Conservation (phyloP, 2,329 filamentous ascomycete genomes). For the Alternaria angustiovoidea region DNA sequence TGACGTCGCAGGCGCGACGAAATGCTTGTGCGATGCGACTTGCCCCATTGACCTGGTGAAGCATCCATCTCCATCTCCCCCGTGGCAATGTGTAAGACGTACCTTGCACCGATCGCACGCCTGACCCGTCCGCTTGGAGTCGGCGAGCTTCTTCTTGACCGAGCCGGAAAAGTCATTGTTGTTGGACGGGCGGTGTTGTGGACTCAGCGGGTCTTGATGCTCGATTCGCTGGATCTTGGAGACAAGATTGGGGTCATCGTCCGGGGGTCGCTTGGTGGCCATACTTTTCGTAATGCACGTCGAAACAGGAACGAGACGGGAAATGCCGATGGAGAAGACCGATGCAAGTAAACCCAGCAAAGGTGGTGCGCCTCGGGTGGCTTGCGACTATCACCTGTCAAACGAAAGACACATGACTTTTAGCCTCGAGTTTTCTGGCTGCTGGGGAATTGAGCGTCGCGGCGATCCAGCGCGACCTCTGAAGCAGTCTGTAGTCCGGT, state of each 20-base stretch:
- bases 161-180: slow-evolving; percentile 47
- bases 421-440: neutral
- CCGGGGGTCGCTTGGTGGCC: slow-evolving; percentile 37
- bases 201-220: slow-evolving; percentile 28
- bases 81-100: slow-evolving; percentile 22
- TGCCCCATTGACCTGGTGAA: neutral
- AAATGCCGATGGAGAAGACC: slow-evolving; percentile 16
- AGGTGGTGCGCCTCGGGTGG: slow-evolving; percentile 20
- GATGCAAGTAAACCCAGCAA: slow-evolving; percentile 17
- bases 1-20: slow-evolving; percentile 3
- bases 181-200: slow-evolving; percentile 24
- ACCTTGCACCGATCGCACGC: slow-evolving; percentile 89
- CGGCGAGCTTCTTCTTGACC: slow-evolving; percentile 62
- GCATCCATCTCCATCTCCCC: neutral
- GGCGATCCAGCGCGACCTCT: slow-evolving; percentile 1
- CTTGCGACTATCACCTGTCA: slow-evolving; percentile 22
- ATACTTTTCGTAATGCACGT: slow-evolving; percentile 27
- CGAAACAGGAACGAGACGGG: slow-evolving; percentile 16
- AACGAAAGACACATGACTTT: slow-evolving; percentile 17
- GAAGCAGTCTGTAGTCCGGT: slow-evolving; percentile 3
- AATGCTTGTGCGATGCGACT: neutral
- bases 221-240: slow-evolving; percentile 49
- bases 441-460: slow-evolving; percentile 4
- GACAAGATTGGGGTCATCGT: slow-evolving; percentile 27
- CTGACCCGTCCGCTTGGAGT: slow-evolving; percentile 74